Evolutionary conservation across 345 rosid genomes (phyloP), one percentile per base, ranked within the genome.

Genomic region (Crucihimalaya himalaica): DNA sequence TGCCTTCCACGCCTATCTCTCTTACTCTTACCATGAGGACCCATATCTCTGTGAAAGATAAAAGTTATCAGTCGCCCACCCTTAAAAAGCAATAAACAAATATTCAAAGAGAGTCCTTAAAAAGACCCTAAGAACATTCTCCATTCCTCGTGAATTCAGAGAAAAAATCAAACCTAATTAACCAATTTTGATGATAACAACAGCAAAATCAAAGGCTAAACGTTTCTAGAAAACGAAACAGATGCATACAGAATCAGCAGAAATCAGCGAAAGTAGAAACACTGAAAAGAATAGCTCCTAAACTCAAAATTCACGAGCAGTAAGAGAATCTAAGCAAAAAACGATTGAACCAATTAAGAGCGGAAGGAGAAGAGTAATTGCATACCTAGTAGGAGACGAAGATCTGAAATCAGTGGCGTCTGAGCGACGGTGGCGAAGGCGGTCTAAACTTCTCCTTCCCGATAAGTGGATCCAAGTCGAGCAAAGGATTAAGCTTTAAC

Each of bases 1-100:
- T 64, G 13, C 56, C 28, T 56, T 8, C 29, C 19, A 28, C 34
- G 20, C 16, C 68, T 48, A 57, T 57, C 80, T 64, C 76, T 71
- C 25, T 53, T 71, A 57, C 62, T 28, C 73, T 66, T 39, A 40
- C 69, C 47, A 57, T 65, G 76, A 64, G 76, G 64, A 46, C 63
- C 72, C 72, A 70, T 77, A n/a, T 31, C 68, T 42, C 69, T 59
- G 68, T 16, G 35, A 8, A 48, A 58, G 55, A 50, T 10, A 18
- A 57, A 23, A 48, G 2, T 51, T 15, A 9, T 39, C 59, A 70
- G 47, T 54, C 42, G 10, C n/a, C 14, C 55, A 43, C 21, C 20
- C 23, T 51, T 51, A 25, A 27, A 15, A 15, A 6, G 10, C 32
- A 27, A 27, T 31, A 31, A 23, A 53, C 19, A 19, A 19, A 8